A percentile compares a stretch with the other conserved stretches of the same genome.
Conservation (phyloP, 2,329 filamentous ascomycete genomes). For the Zalaria obscura region DNA sequence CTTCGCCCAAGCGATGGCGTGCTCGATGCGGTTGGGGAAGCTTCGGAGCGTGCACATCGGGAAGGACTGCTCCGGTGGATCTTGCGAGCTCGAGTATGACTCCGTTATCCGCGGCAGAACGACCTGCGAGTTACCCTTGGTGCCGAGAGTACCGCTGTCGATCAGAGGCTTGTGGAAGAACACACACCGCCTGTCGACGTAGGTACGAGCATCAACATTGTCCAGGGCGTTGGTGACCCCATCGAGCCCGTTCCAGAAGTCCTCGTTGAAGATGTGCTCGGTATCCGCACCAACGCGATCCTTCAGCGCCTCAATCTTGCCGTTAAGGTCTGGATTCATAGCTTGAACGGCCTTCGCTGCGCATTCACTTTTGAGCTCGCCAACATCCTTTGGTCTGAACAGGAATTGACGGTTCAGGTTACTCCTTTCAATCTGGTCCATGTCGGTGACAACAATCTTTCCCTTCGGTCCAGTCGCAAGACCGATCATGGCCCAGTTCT, state of each 20-base stretch:
- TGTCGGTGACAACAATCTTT: slow-evolving; percentile 86
- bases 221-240: slow-evolving; percentile 94
- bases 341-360: slow-evolving; percentile 77
- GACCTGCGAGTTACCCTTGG: slow-evolving; percentile 97
- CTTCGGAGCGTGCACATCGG: slow-evolving; percentile 96
- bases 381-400: slow-evolving; percentile 87
- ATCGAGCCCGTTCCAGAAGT: slow-evolving; percentile 77
- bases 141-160: slow-evolving; percentile 94
- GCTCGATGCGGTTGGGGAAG: slow-evolving; percentile 97
- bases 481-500: slow-evolving; percentile 99
- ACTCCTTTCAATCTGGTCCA: slow-evolving; percentile 98
- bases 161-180: slow-evolving; percentile 96
- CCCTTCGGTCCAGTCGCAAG: slow-evolving; percentile 78
- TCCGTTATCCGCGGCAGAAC: slow-evolving; percentile 83
- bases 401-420: slow-evolving; percentile 96
- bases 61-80: slow-evolving; percentile 96
- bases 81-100: slow-evolving; percentile 93
- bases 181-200: slow-evolving; percentile 89
- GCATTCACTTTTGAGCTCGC: slow-evolving; percentile 90
- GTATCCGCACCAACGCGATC: slow-evolving; percentile 87
- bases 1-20: slow-evolving; percentile 96
- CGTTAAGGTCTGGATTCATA: slow-evolving; percentile 88
- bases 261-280: slow-evolving; percentile 85
- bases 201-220: slow-evolving; percentile 93
- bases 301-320: slow-evolving; percentile 72